phyloP scores from a whole-genome alignment of 345 rosid species.

The Punica granatum region DNA sequence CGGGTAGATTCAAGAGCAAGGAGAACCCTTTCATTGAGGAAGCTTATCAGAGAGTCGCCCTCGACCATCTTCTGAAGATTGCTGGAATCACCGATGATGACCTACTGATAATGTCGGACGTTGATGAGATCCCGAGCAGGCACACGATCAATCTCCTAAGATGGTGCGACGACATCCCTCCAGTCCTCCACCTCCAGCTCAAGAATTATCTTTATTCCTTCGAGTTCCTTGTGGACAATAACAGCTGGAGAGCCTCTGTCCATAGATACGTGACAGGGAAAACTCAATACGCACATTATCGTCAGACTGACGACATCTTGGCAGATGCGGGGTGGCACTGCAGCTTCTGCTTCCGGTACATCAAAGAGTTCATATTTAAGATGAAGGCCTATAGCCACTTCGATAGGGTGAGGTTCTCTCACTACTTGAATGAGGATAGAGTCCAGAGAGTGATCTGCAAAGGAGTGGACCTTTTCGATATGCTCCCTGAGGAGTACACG shows the following conservation, averaged over 20 bases:
- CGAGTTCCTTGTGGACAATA: slow-evolving; percentile 63
- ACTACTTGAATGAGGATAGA: slow-evolving; percentile 42
- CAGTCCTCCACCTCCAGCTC: slow-evolving; percentile 59
- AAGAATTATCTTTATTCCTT: slow-evolving; percentile 78
- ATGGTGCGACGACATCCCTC: slow-evolving; percentile 79
- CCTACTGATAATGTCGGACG: slow-evolving; percentile 80
- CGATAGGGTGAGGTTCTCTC: slow-evolving; percentile 52
- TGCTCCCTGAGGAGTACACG: slow-evolving; percentile 65
- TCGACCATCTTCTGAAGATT: slow-evolving; percentile 61
- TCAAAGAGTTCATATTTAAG: slow-evolving; percentile 55
- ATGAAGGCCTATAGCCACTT: slow-evolving; percentile 62
- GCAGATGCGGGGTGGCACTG: slow-evolving; percentile 71
- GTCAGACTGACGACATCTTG: slow-evolving; percentile 44
- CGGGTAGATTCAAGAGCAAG: slow-evolving; percentile 71
- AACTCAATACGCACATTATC: slow-evolving; percentile 52
- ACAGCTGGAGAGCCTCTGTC: slow-evolving; percentile 88
- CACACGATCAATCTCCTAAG: slow-evolving; percentile 78
- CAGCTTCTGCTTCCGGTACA: slow-evolving; percentile 53
- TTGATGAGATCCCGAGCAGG: slow-evolving; percentile 83
- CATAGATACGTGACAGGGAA: slow-evolving; percentile 49
- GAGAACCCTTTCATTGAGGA: slow-evolving; percentile 81
- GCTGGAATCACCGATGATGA: slow-evolving; percentile 81
- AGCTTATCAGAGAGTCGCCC: slow-evolving; percentile 69
- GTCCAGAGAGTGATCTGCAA: slow-evolving; percentile 54
- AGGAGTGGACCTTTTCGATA: slow-evolving; percentile 55